Base-by-base conservation (phyloP, 2,329 filamentous ascomycete genomes). In the Sclerotinia trifoliorum region DNA sequence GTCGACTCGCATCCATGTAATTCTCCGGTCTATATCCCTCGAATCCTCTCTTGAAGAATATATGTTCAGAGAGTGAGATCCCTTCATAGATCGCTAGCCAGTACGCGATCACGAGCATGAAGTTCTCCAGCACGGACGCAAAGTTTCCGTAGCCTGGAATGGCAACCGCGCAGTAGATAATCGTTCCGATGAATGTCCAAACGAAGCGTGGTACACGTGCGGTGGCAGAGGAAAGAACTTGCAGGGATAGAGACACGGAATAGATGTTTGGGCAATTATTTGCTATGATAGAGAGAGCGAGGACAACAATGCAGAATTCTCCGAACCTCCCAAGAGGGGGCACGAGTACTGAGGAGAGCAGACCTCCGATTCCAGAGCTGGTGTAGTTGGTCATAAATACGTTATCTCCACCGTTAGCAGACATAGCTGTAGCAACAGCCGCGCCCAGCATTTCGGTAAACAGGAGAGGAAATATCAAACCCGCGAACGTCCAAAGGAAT, bases 181-280 rank as follows among this genome's bases (percentile, higher is more conserved):
- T 81, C 0, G 88, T 89, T 44, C 82, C 87, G 57, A 90, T 74
- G 55, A 85, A 80, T 0, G 86, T 88, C 88, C 88, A 91, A 71
- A 90, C 74, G 79, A 89, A 91, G 2, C 90, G 86, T 1, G 90
- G 90, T 0, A 92, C 82, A 55, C 80, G 81, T 74, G 86, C 83
- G 1, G 87, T 85, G 76, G 81, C 83, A 55, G 83, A 83, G 13
- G 83, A 83, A 51, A 92, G 79, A 19, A 91, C 85, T 76, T 92
- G 89, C 49, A 91, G 81, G 17, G 86, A 88, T 51, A 93, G 82
- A 7, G 85, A 84, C 60, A 88, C 85, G 24, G 88, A 91, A 82
- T 93, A 93, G 77, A 90, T 86, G 77, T 90, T 90, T 7, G 88
- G 88, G 76, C 86, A 89, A 79, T 91, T 91, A 80, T 89, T 90